Percentiles rank a stretch among this genome's conserved stretches.
Conservation (phyloP, 257 asterid genomes). For the Dorcoceras hygrometricum region DNA sequence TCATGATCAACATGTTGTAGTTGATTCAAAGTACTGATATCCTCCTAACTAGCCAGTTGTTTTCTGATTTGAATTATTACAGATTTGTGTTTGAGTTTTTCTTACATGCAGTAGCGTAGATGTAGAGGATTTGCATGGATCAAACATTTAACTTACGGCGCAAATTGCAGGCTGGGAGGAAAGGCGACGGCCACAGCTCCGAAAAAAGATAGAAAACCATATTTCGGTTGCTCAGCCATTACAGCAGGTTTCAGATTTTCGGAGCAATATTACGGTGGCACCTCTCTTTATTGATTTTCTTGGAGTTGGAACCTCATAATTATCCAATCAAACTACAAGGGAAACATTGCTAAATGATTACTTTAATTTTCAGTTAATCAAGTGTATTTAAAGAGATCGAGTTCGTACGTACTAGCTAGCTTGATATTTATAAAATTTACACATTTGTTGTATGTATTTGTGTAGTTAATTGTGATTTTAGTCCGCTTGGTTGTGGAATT, state of each 20-base stretch:
- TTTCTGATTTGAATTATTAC: too few species aligned
- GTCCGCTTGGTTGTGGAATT: too few species aligned
- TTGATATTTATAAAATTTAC: too few species aligned
- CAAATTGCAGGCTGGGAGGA: conserved; percentile 19
- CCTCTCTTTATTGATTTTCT: conserved; percentile 48
- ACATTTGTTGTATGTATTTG: too few species aligned
- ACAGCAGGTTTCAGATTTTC: background rate
- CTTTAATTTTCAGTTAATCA: background rate
- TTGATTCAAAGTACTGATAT: too few species aligned
- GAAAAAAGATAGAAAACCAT: conserved; percentile 18
- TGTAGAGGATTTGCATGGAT: background rate
- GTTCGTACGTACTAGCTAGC: background rate
- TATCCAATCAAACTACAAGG: background rate
- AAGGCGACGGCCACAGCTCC: background rate
- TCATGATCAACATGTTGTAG: too few species aligned
- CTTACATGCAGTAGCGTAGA: background rate
- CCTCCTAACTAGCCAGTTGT: too few species aligned
- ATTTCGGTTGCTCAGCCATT: conserved; percentile 14
- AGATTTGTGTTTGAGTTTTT: too few species aligned
- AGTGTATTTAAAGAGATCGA: background rate
- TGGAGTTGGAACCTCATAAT: conserved; percentile 40
- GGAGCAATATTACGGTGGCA: background rate
- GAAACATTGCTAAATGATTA: background rate
- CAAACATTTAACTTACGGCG: background rate
- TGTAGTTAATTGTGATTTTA: too few species aligned